These are phyloP conservation scores for Epichloe sylvatica DNA, from an alignment of 2,329 filamentous ascomycete species.

Conservation along the genomic window DNA sequence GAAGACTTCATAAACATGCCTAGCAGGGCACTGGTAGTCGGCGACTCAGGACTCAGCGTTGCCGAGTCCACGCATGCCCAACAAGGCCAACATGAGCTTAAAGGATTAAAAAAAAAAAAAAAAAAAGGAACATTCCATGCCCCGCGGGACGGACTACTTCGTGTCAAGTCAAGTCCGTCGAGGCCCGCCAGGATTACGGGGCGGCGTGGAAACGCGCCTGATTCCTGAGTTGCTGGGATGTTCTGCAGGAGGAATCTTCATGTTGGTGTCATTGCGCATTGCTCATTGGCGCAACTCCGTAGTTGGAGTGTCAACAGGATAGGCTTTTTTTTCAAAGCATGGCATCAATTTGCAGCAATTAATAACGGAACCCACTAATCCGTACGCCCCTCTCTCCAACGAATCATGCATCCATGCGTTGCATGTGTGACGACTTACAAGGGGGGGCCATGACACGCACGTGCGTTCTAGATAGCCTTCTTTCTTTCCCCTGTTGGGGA, in stretches of 20 bases:
- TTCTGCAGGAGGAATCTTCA: too few species aligned
- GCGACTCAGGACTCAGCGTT: too few species aligned
- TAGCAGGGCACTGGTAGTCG: too few species aligned
- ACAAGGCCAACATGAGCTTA: too few species aligned
- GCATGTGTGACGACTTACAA: neutral
- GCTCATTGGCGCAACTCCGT: too few species aligned
- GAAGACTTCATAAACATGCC: too few species aligned
- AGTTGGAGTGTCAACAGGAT: too few species aligned
- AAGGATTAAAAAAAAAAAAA: too few species aligned
- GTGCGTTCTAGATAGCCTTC: neutral
- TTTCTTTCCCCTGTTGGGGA: neutral
- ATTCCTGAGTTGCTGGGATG: constrained; percentile 6
- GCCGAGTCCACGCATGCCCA: too few species aligned
- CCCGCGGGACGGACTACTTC: neutral
- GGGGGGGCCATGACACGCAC: constrained; percentile 3
- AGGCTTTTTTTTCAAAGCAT: neutral
- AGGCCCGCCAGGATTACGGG: neutral
- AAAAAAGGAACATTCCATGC: neutral
- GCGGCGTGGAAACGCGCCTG: constrained; percentile 17
- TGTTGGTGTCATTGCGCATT: too few species aligned
- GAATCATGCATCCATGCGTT: constrained; percentile 4
- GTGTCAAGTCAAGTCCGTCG: too few species aligned
- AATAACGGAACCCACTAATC: neutral
- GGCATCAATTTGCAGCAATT: neutral
- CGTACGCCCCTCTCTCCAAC: neutral